Evolutionary conservation across 2,329 filamentous ascomycete genomes (phyloP).

Genomic region (Trichoderma semiorbis): DNA sequence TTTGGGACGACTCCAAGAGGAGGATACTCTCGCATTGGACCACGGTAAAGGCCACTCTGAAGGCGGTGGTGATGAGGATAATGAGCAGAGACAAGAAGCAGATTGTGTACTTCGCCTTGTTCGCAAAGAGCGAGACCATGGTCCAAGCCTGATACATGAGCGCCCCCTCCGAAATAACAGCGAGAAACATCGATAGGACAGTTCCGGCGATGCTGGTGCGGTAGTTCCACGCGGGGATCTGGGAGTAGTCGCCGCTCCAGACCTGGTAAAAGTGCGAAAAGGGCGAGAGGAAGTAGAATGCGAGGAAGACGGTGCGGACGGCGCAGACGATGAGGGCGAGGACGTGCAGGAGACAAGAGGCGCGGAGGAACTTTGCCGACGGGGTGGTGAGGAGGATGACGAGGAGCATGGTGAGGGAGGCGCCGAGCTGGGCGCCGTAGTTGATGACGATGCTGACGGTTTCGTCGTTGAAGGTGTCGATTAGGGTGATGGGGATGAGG

Average conservation of each 20-base stretch:
- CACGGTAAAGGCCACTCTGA: conserved; percentile 34
- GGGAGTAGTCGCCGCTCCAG: conserved; percentile 52
- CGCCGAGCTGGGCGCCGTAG: conserved; percentile 68
- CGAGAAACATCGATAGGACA: conserved; percentile 42
- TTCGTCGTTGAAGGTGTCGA: conserved; percentile 34
- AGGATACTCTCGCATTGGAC: conserved; percentile 36
- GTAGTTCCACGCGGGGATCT: conserved; percentile 41
- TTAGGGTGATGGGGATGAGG: conserved; percentile 29
- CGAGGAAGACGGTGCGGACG: conserved; percentile 55
- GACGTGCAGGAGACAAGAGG: conserved; percentile 64
- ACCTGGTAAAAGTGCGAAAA: conserved; percentile 60
- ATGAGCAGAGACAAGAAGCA: conserved; percentile 35
- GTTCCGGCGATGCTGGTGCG: conserved; percentile 38
- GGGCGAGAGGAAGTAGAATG: conserved; percentile 57
- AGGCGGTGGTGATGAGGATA: conserved; percentile 31
- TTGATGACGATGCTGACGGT: conserved; percentile 50
- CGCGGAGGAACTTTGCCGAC: conserved; percentile 58
- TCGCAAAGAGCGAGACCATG: conserved; percentile 49
- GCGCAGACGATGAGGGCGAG: conserved; percentile 58
- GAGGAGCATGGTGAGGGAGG: conserved; percentile 61
- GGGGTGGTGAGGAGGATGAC: conserved; percentile 66
- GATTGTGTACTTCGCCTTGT: conserved; percentile 31
- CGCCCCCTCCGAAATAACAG: conserved; percentile 43
- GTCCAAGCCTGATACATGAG: conserved; percentile 53
- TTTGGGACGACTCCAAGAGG: conserved; percentile 22